Percentiles rank a stretch among this genome's conserved stretches.
Conservation (phyloP, 1,284 basidiomycete species). For the Ceratorhiza oryzae-sativae region DNA sequence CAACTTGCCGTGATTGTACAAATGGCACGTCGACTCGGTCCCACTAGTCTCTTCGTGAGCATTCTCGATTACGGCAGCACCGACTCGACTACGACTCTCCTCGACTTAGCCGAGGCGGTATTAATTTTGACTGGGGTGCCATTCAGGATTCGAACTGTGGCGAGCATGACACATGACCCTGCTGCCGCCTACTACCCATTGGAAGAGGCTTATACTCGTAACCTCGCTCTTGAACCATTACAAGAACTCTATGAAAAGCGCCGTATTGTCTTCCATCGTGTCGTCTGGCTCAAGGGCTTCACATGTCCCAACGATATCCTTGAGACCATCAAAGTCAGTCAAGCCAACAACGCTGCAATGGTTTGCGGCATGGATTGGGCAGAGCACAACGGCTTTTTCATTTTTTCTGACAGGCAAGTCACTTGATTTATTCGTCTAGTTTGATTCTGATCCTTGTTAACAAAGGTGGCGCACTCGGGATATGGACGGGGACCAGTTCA, state of each 20-base stretch:
- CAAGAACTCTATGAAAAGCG: conserved; percentile 78
- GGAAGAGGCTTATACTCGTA: conserved; percentile 91
- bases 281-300: conserved; percentile 96
- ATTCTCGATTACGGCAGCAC: conserved; percentile 94
- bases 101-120: conserved; percentile 91
- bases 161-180: conserved; percentile 87
- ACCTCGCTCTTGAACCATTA: conserved; percentile 89
- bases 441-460: background rate
- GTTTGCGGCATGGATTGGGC: conserved; percentile 99
- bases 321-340: conserved; percentile 88
- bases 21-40: conserved; percentile 85
- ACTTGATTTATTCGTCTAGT: background rate
- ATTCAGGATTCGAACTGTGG: conserved; percentile 85
- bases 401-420: conserved; percentile 87
- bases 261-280: conserved; percentile 82
- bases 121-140: conserved; percentile 89
- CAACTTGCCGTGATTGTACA: conserved; percentile 96
- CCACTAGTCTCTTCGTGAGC: conserved; percentile 88
- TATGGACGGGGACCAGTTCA: conserved; percentile 94
- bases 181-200: conserved; percentile 88
- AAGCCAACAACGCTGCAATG: conserved; percentile 91
- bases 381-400: conserved; percentile 93
- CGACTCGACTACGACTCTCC: conserved; percentile 90
- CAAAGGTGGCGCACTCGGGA: conserved; percentile 96
- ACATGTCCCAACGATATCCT: conserved; percentile 96